Evolutionary conservation across 2,329 filamentous ascomycete species (phyloP).

Genomic region (Capronia coronata): DNA sequence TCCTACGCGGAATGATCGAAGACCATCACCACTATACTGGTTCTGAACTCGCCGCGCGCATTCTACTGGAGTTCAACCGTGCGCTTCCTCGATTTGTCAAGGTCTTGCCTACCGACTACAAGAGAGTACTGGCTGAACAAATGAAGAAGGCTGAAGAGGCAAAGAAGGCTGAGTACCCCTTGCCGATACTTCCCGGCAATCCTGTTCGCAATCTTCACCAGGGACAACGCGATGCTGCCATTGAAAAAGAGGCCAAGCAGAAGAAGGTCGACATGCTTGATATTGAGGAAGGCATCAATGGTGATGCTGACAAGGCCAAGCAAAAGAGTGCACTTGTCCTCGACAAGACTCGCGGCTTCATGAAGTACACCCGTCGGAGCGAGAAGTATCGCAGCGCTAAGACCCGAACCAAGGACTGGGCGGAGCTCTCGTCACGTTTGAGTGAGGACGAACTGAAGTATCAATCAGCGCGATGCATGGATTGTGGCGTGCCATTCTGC

Average conservation of each 20-base stretch:
- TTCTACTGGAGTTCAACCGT: slow-evolving; percentile 90
- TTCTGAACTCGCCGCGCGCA: slow-evolving; percentile 85
- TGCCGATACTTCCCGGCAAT: slow-evolving; percentile 67
- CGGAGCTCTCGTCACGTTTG: slow-evolving; percentile 77
- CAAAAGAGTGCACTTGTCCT: slow-evolving; percentile 82
- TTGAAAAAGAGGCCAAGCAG: slow-evolving; percentile 58
- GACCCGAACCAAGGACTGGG: slow-evolving; percentile 86
- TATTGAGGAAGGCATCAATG: slow-evolving; percentile 80
- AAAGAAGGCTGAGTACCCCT: slow-evolving; percentile 74
- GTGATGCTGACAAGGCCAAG: slow-evolving; percentile 76
- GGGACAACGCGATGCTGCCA: slow-evolving; percentile 48
- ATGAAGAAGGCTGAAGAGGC: slow-evolving; percentile 77
- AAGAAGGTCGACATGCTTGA: slow-evolving; percentile 70
- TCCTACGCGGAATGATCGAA: slow-evolving; percentile 82
- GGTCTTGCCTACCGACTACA: slow-evolving; percentile 91
- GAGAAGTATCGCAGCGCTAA: slow-evolving; percentile 88
- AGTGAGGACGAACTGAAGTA: slow-evolving; percentile 95
- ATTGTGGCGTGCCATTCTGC: slow-evolving; percentile 97
- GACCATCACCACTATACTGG: slow-evolving; percentile 98
- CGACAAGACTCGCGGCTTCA: slow-evolving; percentile 97
- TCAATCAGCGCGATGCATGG: slow-evolving; percentile 95
- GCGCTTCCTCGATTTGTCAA: slow-evolving; percentile 88
- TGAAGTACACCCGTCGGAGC: slow-evolving; percentile 87
- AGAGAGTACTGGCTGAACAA: slow-evolving; percentile 81
- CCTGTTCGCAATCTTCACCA: slow-evolving; percentile 50